Base-by-base conservation (phyloP, 805 yeast species). In the Cyberlindnera mycetangii region DNA sequence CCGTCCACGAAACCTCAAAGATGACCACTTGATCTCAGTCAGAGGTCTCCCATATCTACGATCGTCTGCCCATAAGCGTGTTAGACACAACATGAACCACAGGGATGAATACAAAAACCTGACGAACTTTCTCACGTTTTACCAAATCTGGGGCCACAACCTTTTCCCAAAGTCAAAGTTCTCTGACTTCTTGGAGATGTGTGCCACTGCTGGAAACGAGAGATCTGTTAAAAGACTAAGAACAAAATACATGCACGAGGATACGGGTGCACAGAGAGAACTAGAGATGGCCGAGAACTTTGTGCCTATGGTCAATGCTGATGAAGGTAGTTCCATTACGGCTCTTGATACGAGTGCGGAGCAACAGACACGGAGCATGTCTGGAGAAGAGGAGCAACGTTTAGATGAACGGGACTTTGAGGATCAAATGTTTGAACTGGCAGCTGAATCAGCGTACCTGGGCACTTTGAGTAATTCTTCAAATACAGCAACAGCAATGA, bases 151-250 rank as follows among this genome's bases (percentile, higher is more conserved):
- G 90, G 89, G 84, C 1, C 92, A 85, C 60, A 69, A 74, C 18
- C 55, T 89, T 31, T 88, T 75, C 58, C 95, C 97, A 5, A 85
- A 84, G 66, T 88, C 93, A 14, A 81, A 78, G 50, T 86, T 89
- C 52, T 69, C 70, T 37, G 95, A 87, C 60, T 81, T 89, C 55
- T 65, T 84, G 1, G 68, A 71, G 19, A 63, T 83, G 52, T 63
- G 81, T 39, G 69, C 74, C 32, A 64, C 70, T 14, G 70, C 79
- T 33, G 82, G 85, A 12, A 64, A 61, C 49, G 64, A 74, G 18
- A 62, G 67, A 15, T 64, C 61, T 12, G 62, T 79, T 24, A 70
- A 69, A 46, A 67, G 62, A 3, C 66, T 72, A 49, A 66, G 81
- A 54, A 61, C 69, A 33, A 60, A 57, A 12, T 56, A 64, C 45